Percentiles rank a stretch among this genome's conserved stretches.
Evolutionary conservation across 768 basidiomycete species (phyloP).

Genomic region (Leccinum incarnatum): DNA sequence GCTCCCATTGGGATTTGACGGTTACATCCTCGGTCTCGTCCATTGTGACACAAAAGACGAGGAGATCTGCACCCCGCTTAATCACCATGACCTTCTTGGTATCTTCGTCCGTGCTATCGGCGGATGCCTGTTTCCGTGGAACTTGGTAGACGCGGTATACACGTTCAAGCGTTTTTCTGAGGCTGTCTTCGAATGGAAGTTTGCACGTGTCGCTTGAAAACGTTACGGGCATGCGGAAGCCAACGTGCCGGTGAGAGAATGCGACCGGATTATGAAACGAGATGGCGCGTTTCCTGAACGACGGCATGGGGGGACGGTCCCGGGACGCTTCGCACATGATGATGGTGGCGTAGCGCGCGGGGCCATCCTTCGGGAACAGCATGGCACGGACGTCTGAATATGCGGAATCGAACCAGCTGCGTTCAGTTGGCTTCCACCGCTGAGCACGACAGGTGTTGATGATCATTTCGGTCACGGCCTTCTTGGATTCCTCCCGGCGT

Average conservation of each 20-base stretch:
- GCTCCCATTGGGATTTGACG: constrained; percentile 25
- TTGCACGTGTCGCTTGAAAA: constrained; percentile 16
- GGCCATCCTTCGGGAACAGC: constrained; percentile 12
- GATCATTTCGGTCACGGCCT: constrained; percentile 22
- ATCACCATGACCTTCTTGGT: constrained; percentile 7
- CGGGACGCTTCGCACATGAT: constrained; percentile 25
- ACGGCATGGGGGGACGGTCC: neutral
- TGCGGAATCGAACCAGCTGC: constrained; percentile 27
- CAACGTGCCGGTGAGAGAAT: constrained; percentile 11
- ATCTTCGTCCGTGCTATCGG: constrained; percentile 5
- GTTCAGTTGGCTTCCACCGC: constrained; percentile 30
- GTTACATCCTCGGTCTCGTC: neutral
- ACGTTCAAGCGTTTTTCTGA: constrained; percentile 7
- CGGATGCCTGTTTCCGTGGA: neutral
- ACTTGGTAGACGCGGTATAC: constrained; percentile 27
- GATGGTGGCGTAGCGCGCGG: constrained; percentile 15
- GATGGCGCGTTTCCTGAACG: constrained; percentile 18
- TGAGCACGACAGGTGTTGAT: constrained; percentile 14
- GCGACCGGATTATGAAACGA: constrained; percentile 25
- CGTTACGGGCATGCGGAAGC: constrained; percentile 22
- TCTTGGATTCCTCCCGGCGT: constrained; percentile 27
- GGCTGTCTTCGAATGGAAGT: constrained; percentile 22
- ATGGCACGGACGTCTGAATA: constrained; percentile 27
- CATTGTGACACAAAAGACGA: constrained; percentile 23
- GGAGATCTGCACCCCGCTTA: constrained; percentile 26